phyloP scores from a whole-genome alignment of 2,329 filamentous ascomycete genomes.

The Arthrobotrys sphaeroides region DNA sequence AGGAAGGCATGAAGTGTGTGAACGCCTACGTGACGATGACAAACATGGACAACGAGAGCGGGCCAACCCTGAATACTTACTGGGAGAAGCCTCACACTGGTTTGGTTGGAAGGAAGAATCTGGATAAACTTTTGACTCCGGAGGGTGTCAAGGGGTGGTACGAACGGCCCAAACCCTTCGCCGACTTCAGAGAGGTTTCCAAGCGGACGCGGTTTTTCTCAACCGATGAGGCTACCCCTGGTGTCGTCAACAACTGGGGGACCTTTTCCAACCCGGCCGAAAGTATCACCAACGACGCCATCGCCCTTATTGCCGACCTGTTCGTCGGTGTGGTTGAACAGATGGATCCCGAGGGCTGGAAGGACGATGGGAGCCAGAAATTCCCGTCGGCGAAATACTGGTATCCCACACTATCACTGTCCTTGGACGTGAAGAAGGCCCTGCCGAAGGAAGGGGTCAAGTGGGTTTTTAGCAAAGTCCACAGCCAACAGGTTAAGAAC shows the following conservation, averaged over 20 bases:
- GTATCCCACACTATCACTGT: conserved; percentile 80
- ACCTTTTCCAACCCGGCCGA: conserved; percentile 43
- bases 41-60: conserved; percentile 70
- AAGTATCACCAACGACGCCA: conserved; percentile 57
- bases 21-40: conserved; percentile 73
- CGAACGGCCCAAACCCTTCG: conserved; percentile 55
- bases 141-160: conserved; percentile 44
- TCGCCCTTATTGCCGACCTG: conserved; percentile 57
- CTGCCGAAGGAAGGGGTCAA: conserved; percentile 74
- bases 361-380: conserved; percentile 56
- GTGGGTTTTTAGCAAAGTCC: conserved; percentile 75
- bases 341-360: conserved; percentile 55
- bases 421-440: conserved; percentile 78
- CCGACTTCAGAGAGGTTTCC: conserved; percentile 59
- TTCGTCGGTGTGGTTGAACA: conserved; percentile 59
- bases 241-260: conserved; percentile 42
- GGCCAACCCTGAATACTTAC: conserved; percentile 65
- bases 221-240: conserved; percentile 14
- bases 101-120: conserved; percentile 58
- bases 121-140: conserved; percentile 58
- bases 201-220: conserved; percentile 43
- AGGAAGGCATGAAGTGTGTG: conserved; percentile 69
- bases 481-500: conserved; percentile 73
- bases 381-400: conserved; percentile 66
- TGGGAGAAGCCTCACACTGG: conserved; percentile 66